Base-by-base conservation (phyloP, 768 basidiomycete genomes). In the Mycena latifolia region DNA sequence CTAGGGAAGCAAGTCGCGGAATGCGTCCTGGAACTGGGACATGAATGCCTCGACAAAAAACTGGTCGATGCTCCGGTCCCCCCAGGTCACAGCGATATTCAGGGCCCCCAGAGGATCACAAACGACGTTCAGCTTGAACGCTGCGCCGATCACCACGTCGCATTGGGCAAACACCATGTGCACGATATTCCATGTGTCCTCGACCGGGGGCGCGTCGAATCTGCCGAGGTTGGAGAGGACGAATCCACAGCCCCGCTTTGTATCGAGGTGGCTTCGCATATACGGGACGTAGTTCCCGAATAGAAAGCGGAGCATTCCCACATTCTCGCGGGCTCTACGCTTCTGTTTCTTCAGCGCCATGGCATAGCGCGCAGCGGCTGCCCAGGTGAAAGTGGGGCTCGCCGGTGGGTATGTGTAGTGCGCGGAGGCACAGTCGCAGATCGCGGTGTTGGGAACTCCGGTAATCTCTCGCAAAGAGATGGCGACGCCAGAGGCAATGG, bases 151-250 rank as follows among this genome's bases (percentile, higher is more conserved):
- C 24, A 75, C 50, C 5, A 70, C 71, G 58, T 77, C 72, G 52
- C 74, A 77, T 55, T 78, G 78, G 6, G 75, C 74, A 48, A 78
- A 79, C 10, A 62, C 69, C 69, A 71, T 65, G 24, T 60, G 53
- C 45, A 63, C 72, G 18, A 72, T 73, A 22, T 65, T 66, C 75
- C 74, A 76, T 25, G 52, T 46, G 4, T 61, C 67, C 29, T 55
- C 66, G 0, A n/a, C 24, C 22, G 25, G 24, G 15, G 12, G 47
- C 1, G 48, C 46, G 10, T 64, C 62, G 46, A 80, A 77, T 3
- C 66, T 64, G 18, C 81, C 81, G 20, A 79, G 58, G 67, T 83
- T 83, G 9, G 81, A 82, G 2, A 82, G 54, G 63, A 77, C 78
- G 18, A 83, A 58, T 28, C 75, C 74, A 20, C 24, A 63, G 5